These are phyloP conservation scores for Coniophora puteana DNA, from an alignment of 1,284 basidiomycete genomes.

Conservation along the genomic window DNA sequence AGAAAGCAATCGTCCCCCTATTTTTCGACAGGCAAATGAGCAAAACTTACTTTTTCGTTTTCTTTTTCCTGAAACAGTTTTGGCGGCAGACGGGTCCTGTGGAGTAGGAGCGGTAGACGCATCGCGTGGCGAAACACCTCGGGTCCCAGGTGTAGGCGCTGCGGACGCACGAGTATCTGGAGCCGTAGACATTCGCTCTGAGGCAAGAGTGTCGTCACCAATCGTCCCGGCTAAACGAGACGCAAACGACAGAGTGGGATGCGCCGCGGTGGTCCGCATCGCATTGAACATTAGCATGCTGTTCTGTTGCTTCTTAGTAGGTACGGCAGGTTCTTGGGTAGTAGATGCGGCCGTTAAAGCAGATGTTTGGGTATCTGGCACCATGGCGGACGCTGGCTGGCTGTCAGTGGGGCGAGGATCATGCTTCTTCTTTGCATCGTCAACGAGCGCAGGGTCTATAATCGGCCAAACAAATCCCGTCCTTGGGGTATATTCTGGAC, in stretches of 20 bases:
- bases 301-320: conserved; percentile 64
- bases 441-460: conserved; percentile 45
- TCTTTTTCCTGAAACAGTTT: conserved; percentile 61
- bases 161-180: conserved; percentile 37
- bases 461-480: conserved; percentile 82
- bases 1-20: conserved; percentile 6
- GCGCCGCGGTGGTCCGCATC: conserved; percentile 71
- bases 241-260: conserved; percentile 51
- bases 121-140: conserved; percentile 40
- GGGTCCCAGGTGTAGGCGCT: conserved; percentile 51
- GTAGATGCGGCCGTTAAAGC: conserved; percentile 21
- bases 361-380: conserved; percentile 19
- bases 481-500: conserved; percentile 75
- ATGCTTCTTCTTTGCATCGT: conserved; percentile 45
- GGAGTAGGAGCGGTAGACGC: conserved; percentile 34
- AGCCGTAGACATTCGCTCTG: conserved; percentile 38
- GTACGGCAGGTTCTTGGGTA: conserved; percentile 18
- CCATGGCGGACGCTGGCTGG: conserved; percentile 23
- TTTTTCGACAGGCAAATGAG: background rate
- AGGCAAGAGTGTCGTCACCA: conserved; percentile 30
- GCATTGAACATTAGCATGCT: conserved; percentile 64
- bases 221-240: conserved; percentile 28
- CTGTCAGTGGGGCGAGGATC: too few relatives aligned
- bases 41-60: conserved; percentile 28
- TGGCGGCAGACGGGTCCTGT: conserved; percentile 40